These are phyloP conservation scores for Wickerhamiella musiphila DNA, from an alignment of 805 yeast genomes.

Conservation along the genomic window DNA sequence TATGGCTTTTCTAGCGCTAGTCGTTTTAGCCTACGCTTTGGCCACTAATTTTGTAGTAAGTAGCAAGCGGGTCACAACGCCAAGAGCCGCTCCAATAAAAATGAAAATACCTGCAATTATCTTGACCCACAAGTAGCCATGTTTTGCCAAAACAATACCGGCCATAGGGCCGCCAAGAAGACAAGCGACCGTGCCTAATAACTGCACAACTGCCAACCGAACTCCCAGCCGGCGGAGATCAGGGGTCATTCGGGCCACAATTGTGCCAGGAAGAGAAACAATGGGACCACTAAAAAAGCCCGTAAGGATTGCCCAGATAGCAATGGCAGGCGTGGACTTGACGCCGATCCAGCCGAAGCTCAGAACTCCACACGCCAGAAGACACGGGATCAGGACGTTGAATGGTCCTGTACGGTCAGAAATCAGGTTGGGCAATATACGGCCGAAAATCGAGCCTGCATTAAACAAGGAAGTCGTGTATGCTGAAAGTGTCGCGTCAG, in stretches of 20 bases:
- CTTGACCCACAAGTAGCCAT: slow-evolving; percentile 14
- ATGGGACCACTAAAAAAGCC: slow-evolving; percentile 22
- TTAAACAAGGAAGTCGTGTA: slow-evolving; percentile 22
- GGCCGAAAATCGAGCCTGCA: slow-evolving; percentile 29
- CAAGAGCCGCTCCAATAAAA: not conserved
- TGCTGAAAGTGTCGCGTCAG: slow-evolving; percentile 9
- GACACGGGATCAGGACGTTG: slow-evolving; percentile 23
- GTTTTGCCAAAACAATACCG: slow-evolving; percentile 14
- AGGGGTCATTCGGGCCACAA: slow-evolving; percentile 17
- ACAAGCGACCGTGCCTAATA: slow-evolving; percentile 34
- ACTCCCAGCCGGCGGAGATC: slow-evolving; percentile 17
- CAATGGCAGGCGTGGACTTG: slow-evolving; percentile 17
- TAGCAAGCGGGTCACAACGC: not conserved
- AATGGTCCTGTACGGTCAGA: slow-evolving; percentile 34
- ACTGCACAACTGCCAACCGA: slow-evolving; percentile 45
- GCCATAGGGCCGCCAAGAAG: slow-evolving; percentile 20
- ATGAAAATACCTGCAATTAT: slow-evolving; percentile 5
- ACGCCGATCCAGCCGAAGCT: slow-evolving; percentile 24
- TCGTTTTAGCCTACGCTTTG: too few relatives aligned
- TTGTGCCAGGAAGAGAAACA: slow-evolving; percentile 20
- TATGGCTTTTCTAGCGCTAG: too few relatives aligned
- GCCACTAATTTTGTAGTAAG: too few relatives aligned
- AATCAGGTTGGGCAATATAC: slow-evolving; percentile 30
- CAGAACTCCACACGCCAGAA: slow-evolving; percentile 18
- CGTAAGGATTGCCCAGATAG: slow-evolving; percentile 17